These are phyloP conservation scores for Huntiella abstrusa DNA, from an alignment of 2,329 filamentous ascomycete genomes.

Conservation along the genomic window DNA sequence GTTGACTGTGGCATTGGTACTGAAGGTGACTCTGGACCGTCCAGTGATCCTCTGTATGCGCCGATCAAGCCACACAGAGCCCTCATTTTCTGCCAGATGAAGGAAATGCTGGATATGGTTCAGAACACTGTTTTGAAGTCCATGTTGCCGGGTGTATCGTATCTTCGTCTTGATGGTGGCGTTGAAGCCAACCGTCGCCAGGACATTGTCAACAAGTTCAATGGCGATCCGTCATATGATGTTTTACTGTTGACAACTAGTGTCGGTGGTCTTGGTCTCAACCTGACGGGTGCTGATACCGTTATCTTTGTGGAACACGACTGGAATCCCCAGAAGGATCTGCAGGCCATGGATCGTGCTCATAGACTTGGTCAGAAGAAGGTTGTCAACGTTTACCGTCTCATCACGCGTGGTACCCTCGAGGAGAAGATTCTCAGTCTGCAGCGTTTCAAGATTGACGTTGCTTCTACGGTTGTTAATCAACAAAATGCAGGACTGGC, in stretches of 20 bases:
- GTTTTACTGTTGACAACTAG: constrained; percentile 84
- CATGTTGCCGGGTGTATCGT: constrained; percentile 82
- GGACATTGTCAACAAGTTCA: constrained; percentile 97
- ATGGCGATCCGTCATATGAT: constrained; percentile 92
- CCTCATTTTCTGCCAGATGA: constrained; percentile 97
- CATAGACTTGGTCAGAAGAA: constrained; percentile 99
- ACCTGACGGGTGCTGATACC: constrained; percentile 89
- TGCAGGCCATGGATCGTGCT: constrained; percentile 96
- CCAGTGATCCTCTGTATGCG: constrained; percentile 44
- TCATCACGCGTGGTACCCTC: constrained; percentile 86
- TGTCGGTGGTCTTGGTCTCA: constrained; percentile 84
- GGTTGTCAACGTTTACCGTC: constrained; percentile 94
- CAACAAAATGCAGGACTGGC: constrained; percentile 89
- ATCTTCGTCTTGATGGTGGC: constrained; percentile 78
- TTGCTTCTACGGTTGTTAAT: constrained; percentile 94
- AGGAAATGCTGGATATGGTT: constrained; percentile 99
- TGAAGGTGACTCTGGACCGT: constrained; percentile 30
- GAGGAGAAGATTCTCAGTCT: constrained; percentile 98
- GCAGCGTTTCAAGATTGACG: constrained; percentile 98
- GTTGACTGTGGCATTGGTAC: constrained; percentile 95
- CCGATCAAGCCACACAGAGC: constrained; percentile 93
- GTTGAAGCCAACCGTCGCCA: constrained; percentile 88
- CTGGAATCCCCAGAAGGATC: constrained; percentile 97
- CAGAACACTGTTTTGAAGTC: constrained; percentile 81
- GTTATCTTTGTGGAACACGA: constrained; percentile 99